Evolutionary conservation across 2,329 filamentous ascomycete species (phyloP), one percentile per base, ranked within the genome.

Genomic region (Shiraia bambusicola): DNA sequence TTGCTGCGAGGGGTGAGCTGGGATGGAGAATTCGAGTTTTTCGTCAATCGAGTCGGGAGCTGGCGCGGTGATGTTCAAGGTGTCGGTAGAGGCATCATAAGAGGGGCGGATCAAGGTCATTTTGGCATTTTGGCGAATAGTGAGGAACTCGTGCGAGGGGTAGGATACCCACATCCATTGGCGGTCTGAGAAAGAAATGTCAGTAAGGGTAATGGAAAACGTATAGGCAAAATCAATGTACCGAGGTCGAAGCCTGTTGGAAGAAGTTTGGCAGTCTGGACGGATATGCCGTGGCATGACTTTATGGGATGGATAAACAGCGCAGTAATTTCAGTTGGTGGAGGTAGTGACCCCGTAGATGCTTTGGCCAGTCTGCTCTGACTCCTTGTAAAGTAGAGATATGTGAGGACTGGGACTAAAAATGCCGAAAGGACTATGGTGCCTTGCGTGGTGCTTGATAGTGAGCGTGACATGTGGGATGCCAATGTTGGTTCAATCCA

Each of bases 121-220:
- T 28, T 74, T 69, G 3, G 80, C 72, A 45, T 79, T 76, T 41
- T 78, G 70, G 11, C 82, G 79, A 56, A 85, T 84, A 2, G 82
- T 85, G 37, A 84, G 62, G 59, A 84, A 84, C 41, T 80, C 74
- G 35, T 72, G 66, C 4, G 69, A 71, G 12, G 73, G 67, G 2
- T 74, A 72, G 25, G 78, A 73, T 34, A 83, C 73, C 63, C 84
- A 81, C 82, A 85, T 85, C 81, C 82, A 85, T 49, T 79, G 76
- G 6, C 82, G 72, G 59, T 85, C 82, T 65, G 28, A 6, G 13
- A 4, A 3, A 6, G 13, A 4, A 3, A 12, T n/a, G 34, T 57
- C n/a, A 57, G 44, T 25, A 25, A 6, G n/a, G 5, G 28, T 13
- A 28, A 10, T 28, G 13, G n/a, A n/a, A n/a, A n/a, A n/a, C n/a